Percentiles rank a stretch among this genome's conserved stretches.
These are phyloP conservation scores for Parathielavia appendiculata DNA, from an alignment of 495 filamentous ascomycete genomes.

Conservation along the genomic window DNA sequence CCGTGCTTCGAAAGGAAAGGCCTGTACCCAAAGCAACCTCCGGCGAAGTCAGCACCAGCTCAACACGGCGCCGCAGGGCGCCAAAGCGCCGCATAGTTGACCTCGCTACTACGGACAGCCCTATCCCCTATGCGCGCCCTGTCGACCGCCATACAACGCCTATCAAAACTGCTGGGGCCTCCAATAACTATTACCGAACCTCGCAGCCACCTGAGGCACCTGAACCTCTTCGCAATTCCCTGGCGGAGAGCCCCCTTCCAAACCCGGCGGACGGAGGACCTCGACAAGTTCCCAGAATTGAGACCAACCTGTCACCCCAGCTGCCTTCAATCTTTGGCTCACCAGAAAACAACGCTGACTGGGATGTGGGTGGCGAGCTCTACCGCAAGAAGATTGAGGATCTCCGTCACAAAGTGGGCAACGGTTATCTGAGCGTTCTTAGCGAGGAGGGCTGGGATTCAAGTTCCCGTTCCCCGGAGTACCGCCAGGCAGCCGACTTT, in stretches of 20 bases:
- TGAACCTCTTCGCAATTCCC: conserved; percentile 17
- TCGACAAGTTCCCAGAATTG: conserved; percentile 43
- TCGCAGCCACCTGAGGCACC: conserved; percentile 38
- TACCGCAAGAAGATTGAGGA: conserved; percentile 83
- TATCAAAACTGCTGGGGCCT: conserved; percentile 15
- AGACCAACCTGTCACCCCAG: conserved; percentile 39
- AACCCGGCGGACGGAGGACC: conserved; percentile 27
- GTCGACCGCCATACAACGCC: conserved; percentile 18
- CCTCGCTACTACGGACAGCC: conserved; percentile 59
- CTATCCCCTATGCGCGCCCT: conserved; percentile 29
- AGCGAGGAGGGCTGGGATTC: conserved; percentile 66
- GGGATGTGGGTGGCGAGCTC: conserved; percentile 67
- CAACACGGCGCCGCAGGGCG: conserved; percentile 46
- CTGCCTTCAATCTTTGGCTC: conserved; percentile 41
- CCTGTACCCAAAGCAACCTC: conserved; percentile 40
- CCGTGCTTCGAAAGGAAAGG: conserved; percentile 49
- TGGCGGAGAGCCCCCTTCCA: conserved; percentile 30
- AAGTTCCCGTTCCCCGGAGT: conserved; percentile 32
- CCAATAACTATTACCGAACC: conserved; percentile 41
- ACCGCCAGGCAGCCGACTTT: conserved; percentile 33
- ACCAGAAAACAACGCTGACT: conserved; percentile 45
- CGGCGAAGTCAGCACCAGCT: conserved; percentile 50
- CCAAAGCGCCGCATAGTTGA: conserved; percentile 77
- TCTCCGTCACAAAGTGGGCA: conserved; percentile 74
- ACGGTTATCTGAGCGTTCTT: conserved; percentile 77